Percentiles rank a stretch among this genome's conserved stretches.
These are phyloP conservation scores for Suhomyces vadensis DNA, from an alignment of 805 yeast genomes.

Conservation along the genomic window DNA sequence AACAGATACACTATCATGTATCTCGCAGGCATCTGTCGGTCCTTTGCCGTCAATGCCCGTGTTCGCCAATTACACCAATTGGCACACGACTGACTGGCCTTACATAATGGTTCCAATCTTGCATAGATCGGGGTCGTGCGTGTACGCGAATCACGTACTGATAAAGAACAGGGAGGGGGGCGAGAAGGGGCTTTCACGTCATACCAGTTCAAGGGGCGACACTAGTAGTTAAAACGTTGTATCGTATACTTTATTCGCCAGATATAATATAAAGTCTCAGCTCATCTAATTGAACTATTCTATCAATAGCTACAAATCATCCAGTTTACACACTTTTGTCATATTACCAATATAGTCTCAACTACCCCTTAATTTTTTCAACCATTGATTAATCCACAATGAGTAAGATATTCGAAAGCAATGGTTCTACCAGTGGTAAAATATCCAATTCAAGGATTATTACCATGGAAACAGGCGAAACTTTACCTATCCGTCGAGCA, in stretches of 20 bases:
- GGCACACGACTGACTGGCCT: neutral
- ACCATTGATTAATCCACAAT: neutral
- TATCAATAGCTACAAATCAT: no score
- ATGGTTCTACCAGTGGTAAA: neutral
- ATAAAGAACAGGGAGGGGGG: slow-evolving; percentile 5
- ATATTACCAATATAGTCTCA: no score
- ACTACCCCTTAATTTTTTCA: neutral
- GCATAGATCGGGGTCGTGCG: neutral
- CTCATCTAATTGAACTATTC: neutral
- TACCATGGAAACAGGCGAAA: slow-evolving; percentile 15
- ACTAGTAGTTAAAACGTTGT: no score
- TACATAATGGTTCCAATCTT: neutral
- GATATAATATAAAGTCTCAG: no score
- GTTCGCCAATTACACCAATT: neutral
- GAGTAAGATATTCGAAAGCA: neutral
- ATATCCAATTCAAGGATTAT: slow-evolving; percentile 13
- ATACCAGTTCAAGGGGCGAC: neutral
- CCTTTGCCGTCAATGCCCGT: neutral
- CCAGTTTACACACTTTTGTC: no score
- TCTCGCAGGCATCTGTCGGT: neutral
- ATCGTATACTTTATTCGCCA: no score
- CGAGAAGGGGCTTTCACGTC: neutral
- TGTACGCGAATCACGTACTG: slow-evolving; percentile 3
- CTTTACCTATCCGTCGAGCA: slow-evolving; percentile 28
- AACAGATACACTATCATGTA: no score